Evolutionary conservation across 2,329 filamentous ascomycete species (phyloP).

Genomic region (Sporothrix luriei): DNA sequence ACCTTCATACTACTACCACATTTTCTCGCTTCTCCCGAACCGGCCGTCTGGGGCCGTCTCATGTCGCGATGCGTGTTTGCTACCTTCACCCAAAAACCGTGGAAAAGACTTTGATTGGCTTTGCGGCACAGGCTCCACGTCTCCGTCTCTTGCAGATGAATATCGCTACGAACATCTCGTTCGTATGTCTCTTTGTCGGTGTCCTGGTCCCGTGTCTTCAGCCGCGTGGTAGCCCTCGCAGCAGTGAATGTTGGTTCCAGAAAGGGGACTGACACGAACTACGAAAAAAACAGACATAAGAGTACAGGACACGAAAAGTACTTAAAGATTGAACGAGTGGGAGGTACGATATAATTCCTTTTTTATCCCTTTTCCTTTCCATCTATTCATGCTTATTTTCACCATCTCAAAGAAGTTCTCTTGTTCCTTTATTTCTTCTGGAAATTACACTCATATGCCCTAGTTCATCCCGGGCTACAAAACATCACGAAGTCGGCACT

Average conservation of each 20-base stretch:
- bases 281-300: background rate
- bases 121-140: background rate
- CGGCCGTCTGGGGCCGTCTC: conserved; percentile 6
- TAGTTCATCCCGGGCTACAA: background rate
- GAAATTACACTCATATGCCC: background rate
- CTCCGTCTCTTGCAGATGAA: background rate
- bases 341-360: background rate
- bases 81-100: background rate
- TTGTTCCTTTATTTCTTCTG: background rate
- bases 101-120: background rate
- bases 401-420: background rate
- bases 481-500: background rate
- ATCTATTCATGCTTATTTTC: no score
- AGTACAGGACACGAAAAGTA: background rate
- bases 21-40: background rate
- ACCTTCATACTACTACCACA: background rate
- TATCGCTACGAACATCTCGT: background rate
- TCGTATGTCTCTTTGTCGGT: background rate
- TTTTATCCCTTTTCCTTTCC: background rate
- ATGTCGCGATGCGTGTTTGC: conserved; percentile 19
- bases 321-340: background rate
- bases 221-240: conserved; percentile 13
- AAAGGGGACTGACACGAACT: background rate
- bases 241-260: background rate
- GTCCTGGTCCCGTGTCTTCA: conserved; percentile 15